A percentile compares a stretch with the other conserved stretches of the same genome.
Conservation (phyloP, 768 basidiomycete genomes). For the Phylloporus arenicola region DNA sequence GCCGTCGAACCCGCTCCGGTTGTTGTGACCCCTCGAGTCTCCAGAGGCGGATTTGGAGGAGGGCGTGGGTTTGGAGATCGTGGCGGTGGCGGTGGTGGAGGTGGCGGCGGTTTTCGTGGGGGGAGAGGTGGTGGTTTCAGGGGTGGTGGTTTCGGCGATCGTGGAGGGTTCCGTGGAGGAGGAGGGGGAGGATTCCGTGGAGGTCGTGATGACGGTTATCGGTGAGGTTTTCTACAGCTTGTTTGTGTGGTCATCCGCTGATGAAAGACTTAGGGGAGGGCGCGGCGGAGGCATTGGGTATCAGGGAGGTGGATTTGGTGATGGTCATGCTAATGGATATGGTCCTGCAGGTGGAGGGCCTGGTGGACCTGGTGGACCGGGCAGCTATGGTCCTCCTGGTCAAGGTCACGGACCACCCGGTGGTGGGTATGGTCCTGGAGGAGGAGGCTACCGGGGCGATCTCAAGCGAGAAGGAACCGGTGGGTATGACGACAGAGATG, state of each 20-base stretch:
- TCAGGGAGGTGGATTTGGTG: slow-evolving; percentile 55
- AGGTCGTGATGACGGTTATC: slow-evolving; percentile 42
- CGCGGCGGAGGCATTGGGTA: slow-evolving; percentile 72
- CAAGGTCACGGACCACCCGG: slow-evolving; percentile 42
- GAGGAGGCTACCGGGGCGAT: slow-evolving; percentile 61
- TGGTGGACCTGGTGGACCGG: slow-evolving; percentile 39
- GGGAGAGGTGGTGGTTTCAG: slow-evolving; percentile 41
- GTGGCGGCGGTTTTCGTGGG: slow-evolving; percentile 36
- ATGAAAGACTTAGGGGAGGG: slow-evolving; percentile 41
- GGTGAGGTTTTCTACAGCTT: slow-evolving; percentile 31
- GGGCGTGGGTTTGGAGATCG: slow-evolving; percentile 31
- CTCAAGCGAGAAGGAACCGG: slow-evolving; percentile 73
- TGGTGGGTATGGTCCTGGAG: slow-evolving; percentile 40
- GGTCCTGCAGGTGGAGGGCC: slow-evolving; percentile 44
- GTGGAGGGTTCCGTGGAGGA: slow-evolving; percentile 40
- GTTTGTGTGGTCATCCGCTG: slow-evolving; percentile 8
- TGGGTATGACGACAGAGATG: slow-evolving; percentile 77
- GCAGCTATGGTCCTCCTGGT: slow-evolving; percentile 37
- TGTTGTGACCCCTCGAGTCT: slow-evolving; percentile 18
- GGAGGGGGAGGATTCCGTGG: slow-evolving; percentile 37
- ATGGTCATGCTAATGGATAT: slow-evolving; percentile 48
- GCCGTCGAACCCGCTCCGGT: slow-evolving; percentile 45
- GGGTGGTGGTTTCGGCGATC: slow-evolving; percentile 39
- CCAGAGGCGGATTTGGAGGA: slow-evolving; percentile 43
- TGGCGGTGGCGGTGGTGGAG: no score